phyloP scores from a whole-genome alignment of 2,329 filamentous ascomycete species.

The Penicillium sp. region DNA sequence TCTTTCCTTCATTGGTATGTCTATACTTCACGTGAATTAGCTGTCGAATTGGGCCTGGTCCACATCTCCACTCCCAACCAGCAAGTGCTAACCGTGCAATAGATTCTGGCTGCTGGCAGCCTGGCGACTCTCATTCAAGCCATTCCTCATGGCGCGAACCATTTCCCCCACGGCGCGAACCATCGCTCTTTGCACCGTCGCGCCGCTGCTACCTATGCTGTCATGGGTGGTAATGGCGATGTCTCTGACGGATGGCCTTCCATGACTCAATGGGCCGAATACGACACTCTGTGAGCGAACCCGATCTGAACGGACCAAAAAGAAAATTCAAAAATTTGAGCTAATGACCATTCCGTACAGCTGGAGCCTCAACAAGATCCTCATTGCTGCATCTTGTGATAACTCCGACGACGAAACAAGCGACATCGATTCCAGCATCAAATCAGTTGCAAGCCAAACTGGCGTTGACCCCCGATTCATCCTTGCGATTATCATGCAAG shows the following conservation, averaged over 20 bases:
- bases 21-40: not conserved
- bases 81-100: slow-evolving; percentile 1
- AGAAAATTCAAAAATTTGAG: slow-evolving; percentile 15
- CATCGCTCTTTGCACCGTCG: slow-evolving; percentile 18
- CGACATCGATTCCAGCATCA: slow-evolving; percentile 35
- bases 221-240: slow-evolving; percentile 23
- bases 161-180: slow-evolving; percentile 14
- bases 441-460: slow-evolving; percentile 29
- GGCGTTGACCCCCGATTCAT: slow-evolving; percentile 43
- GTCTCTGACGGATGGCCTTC: slow-evolving; percentile 27
- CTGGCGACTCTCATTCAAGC: slow-evolving; percentile 25
- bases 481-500: slow-evolving; percentile 47
- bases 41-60: not conserved
- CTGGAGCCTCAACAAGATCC: slow-evolving; percentile 17
- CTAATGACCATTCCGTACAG: slow-evolving; percentile 13
- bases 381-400: slow-evolving; percentile 13
- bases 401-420: slow-evolving; percentile 31
- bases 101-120: slow-evolving; percentile 33
- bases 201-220: slow-evolving; percentile 15
- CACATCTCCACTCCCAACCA: slow-evolving; percentile 1
- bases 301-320: slow-evolving; percentile 10
- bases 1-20: slow-evolving; percentile 14
- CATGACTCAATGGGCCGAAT: slow-evolving; percentile 20
- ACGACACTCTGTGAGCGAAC: slow-evolving; percentile 24
- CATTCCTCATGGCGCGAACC: slow-evolving; percentile 14